Evolutionary conservation across 1,139 yeast species (phyloP), one percentile per base, ranked within the genome.

Genomic region (Geotrichum macrosporum): DNA sequence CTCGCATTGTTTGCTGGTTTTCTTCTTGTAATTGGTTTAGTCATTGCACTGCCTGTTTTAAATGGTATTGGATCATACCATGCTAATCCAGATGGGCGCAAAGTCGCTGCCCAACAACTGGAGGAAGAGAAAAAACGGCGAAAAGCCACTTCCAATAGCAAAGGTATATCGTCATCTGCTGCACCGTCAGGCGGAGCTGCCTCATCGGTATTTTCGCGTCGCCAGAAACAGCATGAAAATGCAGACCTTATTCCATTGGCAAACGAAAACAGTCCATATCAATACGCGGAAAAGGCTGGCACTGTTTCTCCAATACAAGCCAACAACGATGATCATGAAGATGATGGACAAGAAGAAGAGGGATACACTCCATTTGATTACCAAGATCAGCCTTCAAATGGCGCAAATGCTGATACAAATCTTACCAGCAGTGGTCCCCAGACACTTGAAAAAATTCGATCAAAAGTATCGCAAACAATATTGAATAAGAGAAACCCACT

Each of bases 41-140:
- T 44, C 13, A 32, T 47, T 21, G 43, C 42, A 6, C 40, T 47
- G 10, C 50, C 50, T 9, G 50, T 47, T 12, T 18, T 44, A 8
- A 43, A 44, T 26, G 50, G 50, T 13, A 32, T 47, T 10, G 50
- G 50, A 3, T 38, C 47, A 6, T 47, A 47, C 45, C 35, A 47
- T 24, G 31, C 36, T 39, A 45, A 45, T 9, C 40, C 36, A 12
- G 44, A 45, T 21, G 44, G 32, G 32, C 42, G 38, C 9, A 45
- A 40, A 27, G 22, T 19, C 9, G 44, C 38, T 4, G n/a, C 41
- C 3, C 19, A 21, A 20, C 21, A 33, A 9, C 32, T 35, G 26
- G 36, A 33, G 16, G 44, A 40, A 26, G 13, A 5, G 13, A 34
- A 33, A 29, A 38, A 39, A 19, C 41, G 33, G 12, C 33, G 34